Percentiles rank a stretch among this genome's conserved stretches.
These are phyloP conservation scores for Saccharum hybrid DNA, from an alignment of 202 grass and related monocot species.

Conservation along the genomic window DNA sequence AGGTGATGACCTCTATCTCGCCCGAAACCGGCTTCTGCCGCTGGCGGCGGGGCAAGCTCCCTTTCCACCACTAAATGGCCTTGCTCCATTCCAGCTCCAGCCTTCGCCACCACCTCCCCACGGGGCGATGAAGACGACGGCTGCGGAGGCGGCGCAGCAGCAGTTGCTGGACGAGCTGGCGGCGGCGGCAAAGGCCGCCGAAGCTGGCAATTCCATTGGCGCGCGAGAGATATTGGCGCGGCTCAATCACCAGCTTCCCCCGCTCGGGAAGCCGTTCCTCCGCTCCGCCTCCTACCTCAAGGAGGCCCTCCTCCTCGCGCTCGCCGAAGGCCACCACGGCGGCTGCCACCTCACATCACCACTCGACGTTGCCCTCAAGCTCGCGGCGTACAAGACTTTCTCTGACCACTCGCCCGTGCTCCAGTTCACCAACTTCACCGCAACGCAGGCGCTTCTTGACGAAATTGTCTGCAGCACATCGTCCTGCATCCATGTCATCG, in stretches of 20 bases:
- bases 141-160: constrained; percentile 52
- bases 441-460: constrained; percentile 77
- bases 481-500: constrained; percentile 69
- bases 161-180: constrained; percentile 64
- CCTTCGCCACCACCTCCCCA: constrained; percentile 40
- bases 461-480: constrained; percentile 51
- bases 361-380: constrained; percentile 69
- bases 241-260: constrained; percentile 93
- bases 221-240: constrained; percentile 99
- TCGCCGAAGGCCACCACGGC: constrained; percentile 41
- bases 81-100: constrained; percentile 56
- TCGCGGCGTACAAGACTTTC: constrained; percentile 75
- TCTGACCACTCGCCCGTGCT: constrained; percentile 81
- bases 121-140: constrained; percentile 54
- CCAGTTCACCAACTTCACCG: constrained; percentile 85
- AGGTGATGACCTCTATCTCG: constrained; percentile 4
- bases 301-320: constrained; percentile 73
- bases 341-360: constrained; percentile 40
- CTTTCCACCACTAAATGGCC: constrained; percentile 43
- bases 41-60: constrained; percentile 21
- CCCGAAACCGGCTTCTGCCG: constrained; percentile 28
- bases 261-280: constrained; percentile 75
- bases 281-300: constrained; percentile 93
- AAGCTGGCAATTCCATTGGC: constrained; percentile 54
- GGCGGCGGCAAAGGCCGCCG: constrained; percentile 66